These are phyloP conservation scores for Rhynchosporium agropyri DNA, from an alignment of 2,329 filamentous ascomycete genomes.

Conservation along the genomic window DNA sequence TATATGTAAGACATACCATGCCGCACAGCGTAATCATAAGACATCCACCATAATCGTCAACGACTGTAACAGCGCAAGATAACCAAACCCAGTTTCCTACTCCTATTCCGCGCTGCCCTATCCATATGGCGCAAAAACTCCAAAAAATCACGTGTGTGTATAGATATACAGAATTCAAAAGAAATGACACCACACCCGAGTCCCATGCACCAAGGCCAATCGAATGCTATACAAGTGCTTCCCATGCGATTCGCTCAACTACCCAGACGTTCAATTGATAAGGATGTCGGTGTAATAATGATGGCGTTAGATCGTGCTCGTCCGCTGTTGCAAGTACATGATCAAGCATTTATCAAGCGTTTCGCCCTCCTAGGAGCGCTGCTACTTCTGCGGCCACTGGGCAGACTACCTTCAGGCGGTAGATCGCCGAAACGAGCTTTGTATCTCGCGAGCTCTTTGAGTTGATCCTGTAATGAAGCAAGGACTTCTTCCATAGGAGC, in stretches of 20 bases:
- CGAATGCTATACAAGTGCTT: conserved; percentile 5
- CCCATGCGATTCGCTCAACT: conserved; percentile 7
- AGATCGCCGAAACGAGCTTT: conserved; percentile 44
- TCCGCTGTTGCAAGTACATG: not conserved
- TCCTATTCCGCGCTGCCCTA: not conserved
- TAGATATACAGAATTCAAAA: not conserved
- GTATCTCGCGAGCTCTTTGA: conserved; percentile 66
- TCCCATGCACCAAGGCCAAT: not conserved
- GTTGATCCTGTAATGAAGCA: conserved; percentile 59
- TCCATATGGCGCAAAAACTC: not conserved
- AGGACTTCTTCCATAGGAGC: conserved; percentile 78
- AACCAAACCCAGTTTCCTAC: not conserved
- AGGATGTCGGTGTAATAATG: not conserved
- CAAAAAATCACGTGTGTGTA: not conserved
- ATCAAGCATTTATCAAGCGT: conserved; percentile 4
- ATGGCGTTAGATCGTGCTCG: not conserved
- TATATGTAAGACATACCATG: conserved; percentile 1
- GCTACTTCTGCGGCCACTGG: not conserved
- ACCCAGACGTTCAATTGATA: not conserved
- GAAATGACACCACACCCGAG: too few relatives aligned
- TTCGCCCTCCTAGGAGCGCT: not conserved
- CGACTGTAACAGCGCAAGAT: not conserved
- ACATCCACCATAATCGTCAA: not conserved
- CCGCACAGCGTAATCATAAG: not conserved
- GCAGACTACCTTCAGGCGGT: conserved; percentile 14